Conservation (phyloP, 306 rosid species). For the Oxytropis ochrocephala region DNA sequence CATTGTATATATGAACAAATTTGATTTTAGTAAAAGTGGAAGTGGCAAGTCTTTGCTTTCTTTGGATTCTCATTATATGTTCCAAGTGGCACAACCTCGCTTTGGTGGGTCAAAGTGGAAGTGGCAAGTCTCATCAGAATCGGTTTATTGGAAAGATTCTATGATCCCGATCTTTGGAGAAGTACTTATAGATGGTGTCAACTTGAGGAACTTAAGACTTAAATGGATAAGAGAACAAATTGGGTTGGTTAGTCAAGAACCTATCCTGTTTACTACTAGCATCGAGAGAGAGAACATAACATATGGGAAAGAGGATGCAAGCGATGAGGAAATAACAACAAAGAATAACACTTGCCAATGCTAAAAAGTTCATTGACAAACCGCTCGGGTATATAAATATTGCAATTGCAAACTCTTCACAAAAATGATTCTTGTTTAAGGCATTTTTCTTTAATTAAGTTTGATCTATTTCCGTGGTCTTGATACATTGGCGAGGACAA, state of each 20-base stretch:
- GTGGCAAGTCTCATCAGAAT: slow-evolving; percentile 85
- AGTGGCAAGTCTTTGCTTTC: slow-evolving; percentile 56
- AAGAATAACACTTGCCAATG: slow-evolving; percentile 73
- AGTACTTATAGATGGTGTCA: slow-evolving; percentile 65
- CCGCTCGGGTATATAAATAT: slow-evolving; percentile 42
- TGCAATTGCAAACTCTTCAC: background rate
- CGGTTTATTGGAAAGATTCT: slow-evolving; percentile 67
- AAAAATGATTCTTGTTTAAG: background rate
- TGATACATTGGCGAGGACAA: slow-evolving; percentile 74
- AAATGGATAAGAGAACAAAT: slow-evolving; percentile 69
- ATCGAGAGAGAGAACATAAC: slow-evolving; percentile 67
- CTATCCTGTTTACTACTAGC: slow-evolving; percentile 54
- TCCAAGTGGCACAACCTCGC: slow-evolving; percentile 68
- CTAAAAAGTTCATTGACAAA: slow-evolving; percentile 68
- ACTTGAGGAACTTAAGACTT: slow-evolving; percentile 47
- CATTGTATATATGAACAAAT: too few species aligned
- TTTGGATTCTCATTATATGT: slow-evolving; percentile 75
- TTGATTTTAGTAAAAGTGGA: too few species aligned
- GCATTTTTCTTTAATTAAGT: background rate
- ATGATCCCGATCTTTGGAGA: slow-evolving; percentile 82
- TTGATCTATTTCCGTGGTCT: slow-evolving; percentile 44
- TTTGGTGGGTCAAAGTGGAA: slow-evolving; percentile 88
- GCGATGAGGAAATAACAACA: slow-evolving; percentile 49
- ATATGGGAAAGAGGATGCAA: slow-evolving; percentile 76
- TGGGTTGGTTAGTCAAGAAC: slow-evolving; percentile 85